Conservation (phyloP, 176 grass and related monocot genomes). For the Oryza meyeriana region DNA sequence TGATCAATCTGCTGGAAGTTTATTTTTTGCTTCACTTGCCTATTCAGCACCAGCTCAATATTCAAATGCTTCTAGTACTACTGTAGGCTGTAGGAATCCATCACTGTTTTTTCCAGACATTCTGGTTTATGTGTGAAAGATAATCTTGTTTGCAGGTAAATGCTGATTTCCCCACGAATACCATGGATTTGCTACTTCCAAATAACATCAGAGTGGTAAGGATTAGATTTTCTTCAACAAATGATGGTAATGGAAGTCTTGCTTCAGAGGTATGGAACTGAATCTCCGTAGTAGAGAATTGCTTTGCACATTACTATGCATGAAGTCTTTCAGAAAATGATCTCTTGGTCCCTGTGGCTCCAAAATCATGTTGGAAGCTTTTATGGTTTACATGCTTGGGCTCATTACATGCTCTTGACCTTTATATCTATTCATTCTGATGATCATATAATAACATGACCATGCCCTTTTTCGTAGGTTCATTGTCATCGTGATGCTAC, state of each 20-base stretch:
- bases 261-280: slow-evolving; percentile 15
- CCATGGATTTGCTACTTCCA: slow-evolving; percentile 27
- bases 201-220: slow-evolving; percentile 2
- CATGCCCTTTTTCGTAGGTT: background rate
- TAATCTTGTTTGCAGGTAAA: slow-evolving; percentile 13
- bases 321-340: background rate
- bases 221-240: slow-evolving; percentile 27
- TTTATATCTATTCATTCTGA: slow-evolving; percentile 7
- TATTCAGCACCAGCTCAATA: slow-evolving; percentile 24
- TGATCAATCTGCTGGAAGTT: background rate
- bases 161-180: background rate
- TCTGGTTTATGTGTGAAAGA: slow-evolving; percentile 20
- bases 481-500: background rate
- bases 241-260: slow-evolving; percentile 2
- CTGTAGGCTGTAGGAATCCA: slow-evolving; percentile 21
- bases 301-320: background rate
- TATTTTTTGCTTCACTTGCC: background rate
- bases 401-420: background rate
- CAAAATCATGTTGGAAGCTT: background rate
- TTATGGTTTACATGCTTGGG: background rate
- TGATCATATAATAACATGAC: background rate
- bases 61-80: background rate
- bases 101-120: background rate
- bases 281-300: background rate
- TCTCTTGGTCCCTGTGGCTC: background rate